Conservation (phyloP, 163 green algal genomes). For the Scenedesmus sp. region DNA sequence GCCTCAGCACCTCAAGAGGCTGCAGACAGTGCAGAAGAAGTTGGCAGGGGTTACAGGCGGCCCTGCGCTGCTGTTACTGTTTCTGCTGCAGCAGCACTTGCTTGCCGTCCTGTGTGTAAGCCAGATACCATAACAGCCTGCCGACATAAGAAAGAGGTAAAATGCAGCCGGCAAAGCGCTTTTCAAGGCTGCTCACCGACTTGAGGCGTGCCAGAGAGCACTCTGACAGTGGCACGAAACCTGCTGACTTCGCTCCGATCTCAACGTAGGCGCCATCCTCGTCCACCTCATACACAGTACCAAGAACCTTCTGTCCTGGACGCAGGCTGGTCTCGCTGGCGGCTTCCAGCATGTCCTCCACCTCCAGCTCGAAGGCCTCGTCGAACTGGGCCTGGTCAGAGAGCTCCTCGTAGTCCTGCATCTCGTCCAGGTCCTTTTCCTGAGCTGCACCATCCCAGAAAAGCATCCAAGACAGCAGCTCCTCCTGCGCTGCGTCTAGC, state of each 20-base stretch:
- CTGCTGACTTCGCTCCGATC: constrained; percentile 93
- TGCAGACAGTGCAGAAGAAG: constrained; percentile 53
- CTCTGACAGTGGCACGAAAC: constrained; percentile 88
- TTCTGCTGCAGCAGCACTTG: not conserved
- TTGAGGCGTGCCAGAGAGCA: constrained; percentile 83
- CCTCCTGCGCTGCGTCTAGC: constrained; percentile 70
- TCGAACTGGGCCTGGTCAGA: constrained; percentile 60
- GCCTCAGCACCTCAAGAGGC: constrained; percentile 80
- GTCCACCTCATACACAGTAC: constrained; percentile 89
- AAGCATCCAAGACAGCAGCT: constrained; percentile 75
- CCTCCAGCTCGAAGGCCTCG: constrained; percentile 65
- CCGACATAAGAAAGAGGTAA: not conserved
- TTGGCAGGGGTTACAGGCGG: not conserved
- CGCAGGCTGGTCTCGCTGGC: constrained; percentile 58
- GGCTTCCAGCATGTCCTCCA: constrained; percentile 73
- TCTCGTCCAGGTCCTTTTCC: constrained; percentile 77
- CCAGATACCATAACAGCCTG: not conserved
- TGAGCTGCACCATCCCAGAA: constrained; percentile 64
- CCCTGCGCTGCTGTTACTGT: not conserved
- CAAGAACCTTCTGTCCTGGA: constrained; percentile 79
- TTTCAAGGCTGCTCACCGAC: constrained; percentile 63
- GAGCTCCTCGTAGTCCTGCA: constrained; percentile 79
- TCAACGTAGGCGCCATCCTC: constrained; percentile 94
- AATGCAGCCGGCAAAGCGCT: not conserved
- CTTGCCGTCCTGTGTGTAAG: not conserved